Conservation (phyloP, 176 grass and related monocot species). For the Dactylis glomerata region DNA sequence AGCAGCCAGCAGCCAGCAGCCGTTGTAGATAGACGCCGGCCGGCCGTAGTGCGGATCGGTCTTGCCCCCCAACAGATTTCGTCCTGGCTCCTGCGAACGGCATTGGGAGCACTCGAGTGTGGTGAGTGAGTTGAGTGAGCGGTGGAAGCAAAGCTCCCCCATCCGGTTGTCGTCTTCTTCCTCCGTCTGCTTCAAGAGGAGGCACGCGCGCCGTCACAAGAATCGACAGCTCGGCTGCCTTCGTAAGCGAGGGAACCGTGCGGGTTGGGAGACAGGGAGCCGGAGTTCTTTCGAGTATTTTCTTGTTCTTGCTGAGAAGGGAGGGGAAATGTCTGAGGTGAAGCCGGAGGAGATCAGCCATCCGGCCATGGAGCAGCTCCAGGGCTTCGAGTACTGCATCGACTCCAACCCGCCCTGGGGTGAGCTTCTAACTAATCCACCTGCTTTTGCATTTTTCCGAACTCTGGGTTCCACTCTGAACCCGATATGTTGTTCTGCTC, state of each 20-base stretch:
- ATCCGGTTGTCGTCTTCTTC: constrained; percentile 5
- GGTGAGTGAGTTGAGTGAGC: not conserved
- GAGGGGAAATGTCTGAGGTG: constrained; percentile 42
- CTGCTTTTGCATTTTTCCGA: not conserved
- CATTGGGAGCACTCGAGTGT: not conserved
- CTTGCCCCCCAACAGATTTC: constrained; percentile 30
- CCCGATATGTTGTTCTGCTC: not conserved
- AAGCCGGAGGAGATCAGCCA: constrained; percentile 86
- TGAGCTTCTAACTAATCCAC: not conserved
- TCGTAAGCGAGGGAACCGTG: not conserved
- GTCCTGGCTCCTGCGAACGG: constrained; percentile 19
- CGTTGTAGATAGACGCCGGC: too few relatives aligned
- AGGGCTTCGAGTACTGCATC: constrained; percentile 95
- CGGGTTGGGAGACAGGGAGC: not conserved
- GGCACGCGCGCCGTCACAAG: not conserved
- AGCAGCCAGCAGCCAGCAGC: not conserved
- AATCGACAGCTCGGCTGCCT: not conserved
- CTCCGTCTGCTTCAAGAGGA: not conserved
- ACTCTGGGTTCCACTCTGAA: constrained; percentile 31
- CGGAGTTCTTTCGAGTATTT: not conserved
- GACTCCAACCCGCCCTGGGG: constrained; percentile 97
- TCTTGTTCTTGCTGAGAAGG: not conserved
- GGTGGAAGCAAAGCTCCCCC: constrained; percentile 5
- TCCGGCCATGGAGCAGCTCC: constrained; percentile 95
- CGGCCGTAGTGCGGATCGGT: constrained; percentile 10